phyloP scores from a whole-genome alignment of 2,329 filamentous ascomycete species.

The Dactylellina sp. region DNA sequence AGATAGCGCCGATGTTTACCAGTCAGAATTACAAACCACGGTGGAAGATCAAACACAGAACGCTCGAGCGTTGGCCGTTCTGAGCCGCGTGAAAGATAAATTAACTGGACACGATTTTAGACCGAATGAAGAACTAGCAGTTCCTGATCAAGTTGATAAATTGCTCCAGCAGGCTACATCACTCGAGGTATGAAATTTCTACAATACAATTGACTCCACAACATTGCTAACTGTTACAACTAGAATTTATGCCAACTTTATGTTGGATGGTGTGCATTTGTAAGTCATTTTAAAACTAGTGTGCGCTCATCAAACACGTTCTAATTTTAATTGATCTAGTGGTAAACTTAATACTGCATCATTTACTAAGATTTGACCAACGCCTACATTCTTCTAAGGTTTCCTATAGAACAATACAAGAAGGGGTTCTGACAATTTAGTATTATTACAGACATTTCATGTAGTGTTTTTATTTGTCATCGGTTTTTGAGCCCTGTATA shows the following conservation, averaged over 20 bases:
- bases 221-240: conserved; percentile 9
- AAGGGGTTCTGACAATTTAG: no score
- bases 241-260: conserved; percentile 54
- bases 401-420: no score
- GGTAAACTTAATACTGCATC: conserved; percentile 10
- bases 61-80: conserved; percentile 87
- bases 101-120: conserved; percentile 94
- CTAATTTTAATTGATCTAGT: conserved; percentile 8
- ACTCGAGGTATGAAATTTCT: conserved; percentile 70
- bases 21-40: conserved; percentile 25
- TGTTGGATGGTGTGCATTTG: conserved; percentile 55
- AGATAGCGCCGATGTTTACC: conserved; percentile 12
- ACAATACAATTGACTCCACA: neutral
- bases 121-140: conserved; percentile 81
- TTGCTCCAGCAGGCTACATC: conserved; percentile 95
- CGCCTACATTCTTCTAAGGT: no score
- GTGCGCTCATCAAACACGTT: neutral
- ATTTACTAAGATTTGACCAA: no score
- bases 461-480: no score
- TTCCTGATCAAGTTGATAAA: conserved; percentile 91
- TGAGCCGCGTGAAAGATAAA: conserved; percentile 93
- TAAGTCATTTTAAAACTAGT: conserved; percentile 19
- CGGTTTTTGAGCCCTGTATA: no score
- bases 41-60: conserved; percentile 69
- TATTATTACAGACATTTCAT: no score